Evolutionary conservation across 1,284 basidiomycete species (phyloP), one percentile per base, ranked within the genome.

Genomic region (Naganishia albida): DNA sequence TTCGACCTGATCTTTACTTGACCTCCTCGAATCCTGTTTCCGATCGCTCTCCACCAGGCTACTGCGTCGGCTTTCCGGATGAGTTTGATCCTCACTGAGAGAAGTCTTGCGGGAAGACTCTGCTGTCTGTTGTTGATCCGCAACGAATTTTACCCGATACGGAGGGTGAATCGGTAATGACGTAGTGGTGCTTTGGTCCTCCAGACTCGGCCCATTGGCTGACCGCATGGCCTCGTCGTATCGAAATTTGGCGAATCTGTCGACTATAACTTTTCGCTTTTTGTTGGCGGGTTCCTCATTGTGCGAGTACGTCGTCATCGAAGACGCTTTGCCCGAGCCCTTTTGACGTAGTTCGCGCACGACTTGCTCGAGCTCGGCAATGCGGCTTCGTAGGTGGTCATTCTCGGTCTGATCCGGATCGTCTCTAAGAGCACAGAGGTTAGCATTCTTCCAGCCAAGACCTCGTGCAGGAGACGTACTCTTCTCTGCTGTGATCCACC

Each of bases 351-450:
- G 81, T 75, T 92, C 91, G 64, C 90, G 84, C 42, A 93, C 90
- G 26, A 93, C 84, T 71, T 88, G 89, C 80, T 94, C 91, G 56
- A 94, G 85, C 78, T 94, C 91, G 49, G 90, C 90, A 70, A 94
- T 91, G 43, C 91, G 83, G 72, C 89, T 88, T 63, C 90, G 84
- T 62, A 93, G 82, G 65, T 89, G 86, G 42, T 89, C 91, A 62
- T 84, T 86, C 78, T 94, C 91, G 72, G 90, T 88, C 34, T 90
- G 77, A 53, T 87, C 85, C 15, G 90, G 89, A 78, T 92, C 89
- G 74, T 91, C 88, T 76, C 90, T 91, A 77, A 62, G 42, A 62
- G 25, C 64, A 62, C n/a, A 70, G 46, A 70, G 68, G 34, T 65
- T 2, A 63, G 44, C 38, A 43, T 26, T 34, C 34, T 16, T 20